Percentiles rank a stretch among this genome's conserved stretches.
These are phyloP conservation scores for Plasmodium fragile DNA, from an alignment of 169 alveolate genomes.

Conservation along the genomic window DNA sequence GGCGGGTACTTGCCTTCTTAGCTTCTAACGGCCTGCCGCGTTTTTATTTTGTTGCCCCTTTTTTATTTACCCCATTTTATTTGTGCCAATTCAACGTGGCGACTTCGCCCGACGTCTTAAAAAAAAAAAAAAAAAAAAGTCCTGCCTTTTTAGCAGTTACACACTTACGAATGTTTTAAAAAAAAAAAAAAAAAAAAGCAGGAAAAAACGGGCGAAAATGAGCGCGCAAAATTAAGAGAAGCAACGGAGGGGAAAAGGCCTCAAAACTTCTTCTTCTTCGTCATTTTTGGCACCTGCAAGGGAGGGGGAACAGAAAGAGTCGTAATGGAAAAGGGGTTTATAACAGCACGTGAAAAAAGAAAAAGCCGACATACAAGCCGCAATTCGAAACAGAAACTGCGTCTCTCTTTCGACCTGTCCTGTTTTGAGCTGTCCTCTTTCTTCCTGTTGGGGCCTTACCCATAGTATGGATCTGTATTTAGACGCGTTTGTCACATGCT, in stretches of 20 bases:
- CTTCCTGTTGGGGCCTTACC: constrained; percentile 81
- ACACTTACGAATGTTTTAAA: not conserved
- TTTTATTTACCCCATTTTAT: not conserved
- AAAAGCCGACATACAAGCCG: not conserved
- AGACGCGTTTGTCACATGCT: constrained; percentile 89
- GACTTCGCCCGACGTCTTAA: not conserved
- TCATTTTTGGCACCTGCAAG: constrained; percentile 46
- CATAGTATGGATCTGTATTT: constrained; percentile 88
- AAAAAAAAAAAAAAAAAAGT: not conserved
- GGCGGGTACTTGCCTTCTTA: not conserved
- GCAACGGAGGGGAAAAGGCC: not conserved
- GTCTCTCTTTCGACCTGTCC: not conserved
- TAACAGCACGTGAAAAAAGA: not conserved
- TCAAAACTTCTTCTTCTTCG: constrained; percentile 41
- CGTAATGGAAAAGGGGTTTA: not conserved
- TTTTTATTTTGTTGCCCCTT: not conserved
- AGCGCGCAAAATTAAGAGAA: not conserved
- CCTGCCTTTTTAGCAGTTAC: not conserved
- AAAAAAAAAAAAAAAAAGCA: not conserved
- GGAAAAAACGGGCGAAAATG: not conserved
- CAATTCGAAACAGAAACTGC: not conserved
- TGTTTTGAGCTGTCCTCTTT: not conserved
- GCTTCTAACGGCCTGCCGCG: not conserved
- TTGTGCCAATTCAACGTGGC: not conserved
- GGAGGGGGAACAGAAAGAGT: not conserved